Evolutionary conservation across 495 filamentous ascomycete species (phyloP).

Genomic region (Talaromyces ruber): DNA sequence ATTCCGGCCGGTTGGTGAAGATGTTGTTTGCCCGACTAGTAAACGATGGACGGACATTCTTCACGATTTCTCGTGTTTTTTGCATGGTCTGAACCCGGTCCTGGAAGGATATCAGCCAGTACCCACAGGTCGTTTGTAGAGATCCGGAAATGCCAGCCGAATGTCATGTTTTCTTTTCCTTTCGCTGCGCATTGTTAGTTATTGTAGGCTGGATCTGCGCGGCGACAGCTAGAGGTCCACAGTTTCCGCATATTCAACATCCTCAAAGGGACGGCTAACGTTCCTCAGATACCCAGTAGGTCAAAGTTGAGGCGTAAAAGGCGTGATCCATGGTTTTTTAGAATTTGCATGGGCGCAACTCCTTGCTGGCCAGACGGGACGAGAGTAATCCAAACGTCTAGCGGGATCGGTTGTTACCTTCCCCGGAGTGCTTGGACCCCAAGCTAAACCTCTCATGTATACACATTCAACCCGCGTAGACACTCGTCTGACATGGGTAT

Average conservation of each 20-base stretch:
- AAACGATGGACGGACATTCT: not conserved
- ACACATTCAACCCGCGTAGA: not conserved
- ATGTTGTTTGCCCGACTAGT: not conserved
- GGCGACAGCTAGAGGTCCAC: not conserved
- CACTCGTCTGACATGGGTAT: not conserved
- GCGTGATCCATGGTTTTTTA: not conserved
- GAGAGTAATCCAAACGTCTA: not conserved
- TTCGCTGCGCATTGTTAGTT: not conserved
- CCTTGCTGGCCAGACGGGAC: not conserved
- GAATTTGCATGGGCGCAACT: conserved; percentile 3
- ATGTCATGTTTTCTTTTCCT: not conserved
- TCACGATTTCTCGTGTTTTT: not conserved
- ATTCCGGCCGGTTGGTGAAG: not conserved
- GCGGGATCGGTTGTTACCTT: not conserved
- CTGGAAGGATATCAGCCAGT: not conserved
- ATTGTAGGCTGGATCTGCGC: not conserved
- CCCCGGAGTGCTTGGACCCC: not conserved
- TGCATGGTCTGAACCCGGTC: not conserved
- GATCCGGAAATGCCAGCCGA: not conserved
- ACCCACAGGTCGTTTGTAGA: not conserved
- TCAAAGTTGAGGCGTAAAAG: not conserved
- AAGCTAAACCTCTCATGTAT: not conserved
- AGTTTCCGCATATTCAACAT: not conserved
- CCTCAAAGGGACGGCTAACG: not conserved
- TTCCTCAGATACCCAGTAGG: not conserved